Evolutionary conservation across 352 stramenopile genomes (phyloP).

Genomic region (Hyaloperonospora arabidopsidis): DNA sequence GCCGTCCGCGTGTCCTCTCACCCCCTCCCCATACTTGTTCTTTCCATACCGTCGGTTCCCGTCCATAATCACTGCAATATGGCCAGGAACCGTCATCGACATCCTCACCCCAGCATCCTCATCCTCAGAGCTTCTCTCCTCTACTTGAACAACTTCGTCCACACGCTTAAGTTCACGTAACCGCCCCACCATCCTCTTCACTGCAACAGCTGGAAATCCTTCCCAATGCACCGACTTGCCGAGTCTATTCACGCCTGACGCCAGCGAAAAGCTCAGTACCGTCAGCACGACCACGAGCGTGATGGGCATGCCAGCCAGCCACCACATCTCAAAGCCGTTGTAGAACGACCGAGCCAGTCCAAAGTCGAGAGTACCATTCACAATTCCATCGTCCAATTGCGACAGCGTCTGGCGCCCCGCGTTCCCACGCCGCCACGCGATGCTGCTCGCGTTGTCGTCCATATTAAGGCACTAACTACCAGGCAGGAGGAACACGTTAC

Average conservation of each 20-base stretch:
- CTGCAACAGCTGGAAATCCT: slow-evolving; percentile 8
- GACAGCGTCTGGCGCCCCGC: slow-evolving; percentile 54
- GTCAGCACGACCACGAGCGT: slow-evolving; percentile 62
- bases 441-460: slow-evolving; percentile 62
- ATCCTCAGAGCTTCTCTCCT: slow-evolving; percentile 7
- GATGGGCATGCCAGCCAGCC: slow-evolving; percentile 74
- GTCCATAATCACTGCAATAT: slow-evolving; percentile 96
- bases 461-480: slow-evolving; percentile 24
- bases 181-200: slow-evolving; percentile 14
- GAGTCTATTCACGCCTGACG: slow-evolving; percentile 42
- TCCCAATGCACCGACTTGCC: slow-evolving; percentile 35
- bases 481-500: too few species aligned
- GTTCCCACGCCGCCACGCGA: slow-evolving; percentile 43
- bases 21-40: slow-evolving; percentile 56
- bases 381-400: slow-evolving; percentile 25
- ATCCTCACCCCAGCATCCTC: slow-evolving; percentile 29
- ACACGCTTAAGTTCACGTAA: slow-evolving; percentile 10
- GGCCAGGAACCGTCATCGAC: slow-evolving; percentile 31
- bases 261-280: slow-evolving; percentile 66
- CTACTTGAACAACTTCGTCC: slow-evolving; percentile 9
- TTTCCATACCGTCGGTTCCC: slow-evolving; percentile 93
- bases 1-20: slow-evolving; percentile 91
- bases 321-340: slow-evolving; percentile 85
- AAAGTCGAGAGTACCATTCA: slow-evolving; percentile 12
- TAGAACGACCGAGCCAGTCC: slow-evolving; percentile 49